phyloP scores from a whole-genome alignment of 2,329 filamentous ascomycete genomes.

The Boeremia lycopersici region DNA sequence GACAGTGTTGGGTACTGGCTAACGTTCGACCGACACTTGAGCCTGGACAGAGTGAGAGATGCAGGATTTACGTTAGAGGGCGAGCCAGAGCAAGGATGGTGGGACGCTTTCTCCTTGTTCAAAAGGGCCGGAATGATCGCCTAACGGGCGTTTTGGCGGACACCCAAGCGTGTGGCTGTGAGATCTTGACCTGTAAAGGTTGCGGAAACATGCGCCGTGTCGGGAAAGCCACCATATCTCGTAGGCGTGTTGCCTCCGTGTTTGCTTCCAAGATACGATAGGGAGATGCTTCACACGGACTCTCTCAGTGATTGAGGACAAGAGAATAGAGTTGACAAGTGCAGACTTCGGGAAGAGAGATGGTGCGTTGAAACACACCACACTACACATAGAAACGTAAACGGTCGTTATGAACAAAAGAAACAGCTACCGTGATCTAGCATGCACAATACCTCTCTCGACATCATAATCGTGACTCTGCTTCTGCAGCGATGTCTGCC shows the following conservation, averaged over 20 bases:
- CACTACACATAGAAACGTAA: not conserved
- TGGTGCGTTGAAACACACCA: not conserved
- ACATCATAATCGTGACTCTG: conserved; percentile 15
- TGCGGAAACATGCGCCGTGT: too few relatives aligned
- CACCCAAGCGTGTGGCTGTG: too few relatives aligned
- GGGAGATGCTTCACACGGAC: too few relatives aligned
- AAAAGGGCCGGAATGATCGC: conserved; percentile 47
- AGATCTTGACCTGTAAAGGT: too few relatives aligned
- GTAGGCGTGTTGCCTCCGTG: too few relatives aligned
- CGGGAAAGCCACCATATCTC: too few relatives aligned
- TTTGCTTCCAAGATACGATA: too few relatives aligned
- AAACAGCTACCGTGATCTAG: not conserved
- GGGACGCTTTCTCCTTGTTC: conserved; percentile 50
- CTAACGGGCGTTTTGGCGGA: too few relatives aligned
- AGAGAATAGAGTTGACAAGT: too few relatives aligned
- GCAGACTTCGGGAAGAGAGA: too few relatives aligned
- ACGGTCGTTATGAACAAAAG: not conserved
- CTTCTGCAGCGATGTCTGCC: conserved; percentile 11
- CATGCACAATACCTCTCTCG: conserved; percentile 4
- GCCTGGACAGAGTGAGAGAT: conserved; percentile 43
- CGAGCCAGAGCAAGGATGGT: conserved; percentile 48
- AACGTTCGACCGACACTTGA: conserved; percentile 55
- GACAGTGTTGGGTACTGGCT: conserved; percentile 56
- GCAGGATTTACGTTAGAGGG: conserved; percentile 48
- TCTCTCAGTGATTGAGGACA: too few relatives aligned